phyloP scores from a whole-genome alignment of 2,329 filamentous ascomycete species.

The Penicillium sclerotigenum region DNA sequence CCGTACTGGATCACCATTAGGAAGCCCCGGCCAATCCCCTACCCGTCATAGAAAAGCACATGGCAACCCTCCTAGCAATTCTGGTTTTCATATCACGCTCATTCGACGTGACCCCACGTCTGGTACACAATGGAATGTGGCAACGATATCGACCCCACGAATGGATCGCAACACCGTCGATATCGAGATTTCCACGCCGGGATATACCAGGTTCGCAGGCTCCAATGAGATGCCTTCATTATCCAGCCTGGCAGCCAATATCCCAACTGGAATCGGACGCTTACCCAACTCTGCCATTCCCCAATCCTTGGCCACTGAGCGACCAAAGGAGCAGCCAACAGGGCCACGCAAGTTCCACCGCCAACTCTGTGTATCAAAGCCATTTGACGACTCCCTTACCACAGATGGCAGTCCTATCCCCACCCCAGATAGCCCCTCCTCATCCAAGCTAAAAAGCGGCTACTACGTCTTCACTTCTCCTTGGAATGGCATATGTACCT shows the following conservation, averaged over 20 bases:
- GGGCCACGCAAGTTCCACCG: conserved; percentile 33
- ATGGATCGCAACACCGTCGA: conserved; percentile 40
- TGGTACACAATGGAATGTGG: conserved; percentile 72
- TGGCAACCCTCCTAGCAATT: conserved; percentile 11
- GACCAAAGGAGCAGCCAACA: conserved; percentile 13
- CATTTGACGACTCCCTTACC: conserved; percentile 13
- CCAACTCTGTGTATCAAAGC: conserved; percentile 33
- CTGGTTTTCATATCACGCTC: conserved; percentile 52
- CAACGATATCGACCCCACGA: conserved; percentile 52
- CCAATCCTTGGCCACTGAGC: conserved; percentile 8
- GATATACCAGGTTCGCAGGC: conserved; percentile 57
- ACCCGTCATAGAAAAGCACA: conserved; percentile 12
- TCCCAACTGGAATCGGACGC: conserved; percentile 25
- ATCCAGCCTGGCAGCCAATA: conserved; percentile 28
- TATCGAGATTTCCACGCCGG: conserved; percentile 58
- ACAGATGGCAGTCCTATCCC: conserved; percentile 10
- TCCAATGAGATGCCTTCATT: conserved; percentile 37
- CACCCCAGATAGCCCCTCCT: conserved; percentile 1
- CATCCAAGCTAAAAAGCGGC: conserved; percentile 36
- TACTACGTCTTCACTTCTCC: conserved; percentile 76
- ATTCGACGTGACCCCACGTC: conserved; percentile 71
- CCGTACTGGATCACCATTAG: conserved; percentile 18
- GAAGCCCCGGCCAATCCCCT: conserved; percentile 32
- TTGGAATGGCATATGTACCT: conserved; percentile 85
- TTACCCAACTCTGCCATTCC: conserved; percentile 14